Conservation (phyloP, 257 asterid species). For the Linaria vulgaris region DNA sequence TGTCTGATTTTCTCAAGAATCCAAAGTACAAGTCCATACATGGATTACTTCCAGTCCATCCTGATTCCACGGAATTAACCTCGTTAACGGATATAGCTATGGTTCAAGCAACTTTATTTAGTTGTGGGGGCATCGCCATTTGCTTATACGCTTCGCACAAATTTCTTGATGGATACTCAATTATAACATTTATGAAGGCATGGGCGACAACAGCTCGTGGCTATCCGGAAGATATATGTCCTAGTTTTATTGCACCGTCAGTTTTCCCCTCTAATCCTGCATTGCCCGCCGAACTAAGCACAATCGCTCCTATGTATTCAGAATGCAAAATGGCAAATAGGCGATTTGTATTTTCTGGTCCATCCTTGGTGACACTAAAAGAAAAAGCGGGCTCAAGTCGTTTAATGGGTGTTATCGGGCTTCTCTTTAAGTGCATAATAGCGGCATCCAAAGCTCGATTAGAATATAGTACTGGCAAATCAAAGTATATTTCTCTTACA, state of each 20-base stretch:
- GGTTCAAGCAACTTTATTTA: constrained; percentile 2
- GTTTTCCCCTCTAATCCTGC: constrained; percentile 2
- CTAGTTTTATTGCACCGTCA: constrained; percentile 10
- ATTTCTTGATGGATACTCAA: constrained; percentile 7
- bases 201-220: constrained; percentile 12
- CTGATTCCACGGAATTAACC: background rate
- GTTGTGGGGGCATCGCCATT: constrained; percentile 13
- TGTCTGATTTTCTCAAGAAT: too few species aligned
- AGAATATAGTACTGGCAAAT: background rate
- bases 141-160: constrained; percentile 11
- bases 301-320: background rate
- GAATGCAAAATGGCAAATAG: background rate
- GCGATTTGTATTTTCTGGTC: constrained; percentile 3
- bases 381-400: constrained; percentile 4
- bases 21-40: too few species aligned
- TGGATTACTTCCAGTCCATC: too few species aligned
- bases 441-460: background rate
- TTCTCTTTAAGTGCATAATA: constrained; percentile 5
- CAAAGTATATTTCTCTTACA: background rate
- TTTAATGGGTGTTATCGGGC: background rate
- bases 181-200: background rate
- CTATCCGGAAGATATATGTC: background rate
- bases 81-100: background rate
- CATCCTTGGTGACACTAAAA: background rate
- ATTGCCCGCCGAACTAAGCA: background rate